Conservation (phyloP, 768 basidiomycete species). For the Leccinum pellstonianum region DNA sequence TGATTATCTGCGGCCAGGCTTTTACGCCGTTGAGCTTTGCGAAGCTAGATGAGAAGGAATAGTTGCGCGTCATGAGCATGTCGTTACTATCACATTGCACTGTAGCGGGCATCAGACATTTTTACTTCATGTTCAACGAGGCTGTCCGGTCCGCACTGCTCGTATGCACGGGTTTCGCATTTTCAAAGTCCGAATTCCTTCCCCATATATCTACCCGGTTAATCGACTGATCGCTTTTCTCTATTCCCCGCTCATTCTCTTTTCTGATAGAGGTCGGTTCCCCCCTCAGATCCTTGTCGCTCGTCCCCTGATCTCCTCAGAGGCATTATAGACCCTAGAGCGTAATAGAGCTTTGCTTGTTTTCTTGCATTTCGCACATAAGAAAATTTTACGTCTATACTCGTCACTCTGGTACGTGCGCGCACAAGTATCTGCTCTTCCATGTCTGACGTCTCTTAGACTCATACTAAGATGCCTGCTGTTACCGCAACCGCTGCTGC, state of each 20-base stretch:
- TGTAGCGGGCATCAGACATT: slow-evolving; percentile 14
- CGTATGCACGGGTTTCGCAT: slow-evolving; percentile 7
- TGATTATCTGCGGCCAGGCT: slow-evolving; percentile 37
- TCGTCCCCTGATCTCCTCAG: slow-evolving; percentile 6
- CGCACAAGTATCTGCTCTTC: neutral
- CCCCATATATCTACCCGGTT: slow-evolving; percentile 18
- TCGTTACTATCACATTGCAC: slow-evolving; percentile 13
- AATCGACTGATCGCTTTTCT: slow-evolving; percentile 3
- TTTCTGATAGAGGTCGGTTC: slow-evolving; percentile 35
- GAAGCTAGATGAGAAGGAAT: slow-evolving; percentile 39
- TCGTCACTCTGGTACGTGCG: slow-evolving; percentile 42
- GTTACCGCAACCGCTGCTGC: slow-evolving; percentile 63
- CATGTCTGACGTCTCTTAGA: slow-evolving; percentile 34
- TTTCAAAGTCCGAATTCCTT: slow-evolving; percentile 34
- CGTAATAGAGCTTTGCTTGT: slow-evolving; percentile 63
- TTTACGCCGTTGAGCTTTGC: slow-evolving; percentile 51
- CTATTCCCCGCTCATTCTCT: slow-evolving; percentile 33
- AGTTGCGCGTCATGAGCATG: slow-evolving; percentile 14
- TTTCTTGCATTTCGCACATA: slow-evolving; percentile 40
- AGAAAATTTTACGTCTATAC: slow-evolving; percentile 33
- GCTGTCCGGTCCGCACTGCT: slow-evolving; percentile 11
- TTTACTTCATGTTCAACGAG: slow-evolving; percentile 9
- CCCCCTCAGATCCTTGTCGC: neutral
- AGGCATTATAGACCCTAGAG: slow-evolving; percentile 46
- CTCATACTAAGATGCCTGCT: slow-evolving; percentile 70